Percentiles rank a stretch among this genome's conserved stretches.
These are phyloP conservation scores for Hygrophorus pudorinus DNA, from an alignment of 768 basidiomycete species.

Conservation along the genomic window DNA sequence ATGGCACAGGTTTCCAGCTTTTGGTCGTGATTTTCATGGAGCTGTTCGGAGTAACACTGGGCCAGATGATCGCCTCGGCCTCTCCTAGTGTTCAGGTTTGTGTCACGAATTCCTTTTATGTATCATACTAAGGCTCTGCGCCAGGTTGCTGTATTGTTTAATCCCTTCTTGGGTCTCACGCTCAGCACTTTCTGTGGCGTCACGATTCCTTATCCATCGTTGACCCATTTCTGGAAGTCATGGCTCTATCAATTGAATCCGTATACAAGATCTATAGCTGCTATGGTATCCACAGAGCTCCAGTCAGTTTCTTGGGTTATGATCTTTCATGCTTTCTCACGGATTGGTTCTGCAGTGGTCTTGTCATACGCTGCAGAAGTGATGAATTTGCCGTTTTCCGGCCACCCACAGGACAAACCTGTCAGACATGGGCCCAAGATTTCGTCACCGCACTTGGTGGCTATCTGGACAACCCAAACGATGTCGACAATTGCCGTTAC, in stretches of 20 bases:
- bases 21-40: constrained; percentile 64
- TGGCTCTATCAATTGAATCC: constrained; percentile 72
- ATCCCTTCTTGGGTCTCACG: constrained; percentile 60
- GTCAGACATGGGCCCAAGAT: constrained; percentile 54
- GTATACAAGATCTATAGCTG: constrained; percentile 58
- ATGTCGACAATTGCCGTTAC: constrained; percentile 55
- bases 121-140: constrained; percentile 15
- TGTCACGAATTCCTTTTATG: constrained; percentile 13
- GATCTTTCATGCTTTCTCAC: constrained; percentile 1
- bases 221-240: constrained; percentile 60
- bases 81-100: constrained; percentile 60
- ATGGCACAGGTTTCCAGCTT: constrained; percentile 65
- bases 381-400: constrained; percentile 66
- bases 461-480: constrained; percentile 61
- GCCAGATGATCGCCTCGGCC: constrained; percentile 65
- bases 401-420: constrained; percentile 69
- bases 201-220: constrained; percentile 56
- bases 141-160: constrained; percentile 66
- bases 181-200: constrained; percentile 75
- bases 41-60: constrained; percentile 53
- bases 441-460: constrained; percentile 59
- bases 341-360: constrained; percentile 32
- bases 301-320: constrained; percentile 32
- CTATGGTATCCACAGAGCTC: constrained; percentile 72
- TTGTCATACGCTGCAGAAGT: constrained; percentile 49